Conservation (phyloP, 192 early-diverging fungal genomes). For the Paraglomus occultum region DNA sequence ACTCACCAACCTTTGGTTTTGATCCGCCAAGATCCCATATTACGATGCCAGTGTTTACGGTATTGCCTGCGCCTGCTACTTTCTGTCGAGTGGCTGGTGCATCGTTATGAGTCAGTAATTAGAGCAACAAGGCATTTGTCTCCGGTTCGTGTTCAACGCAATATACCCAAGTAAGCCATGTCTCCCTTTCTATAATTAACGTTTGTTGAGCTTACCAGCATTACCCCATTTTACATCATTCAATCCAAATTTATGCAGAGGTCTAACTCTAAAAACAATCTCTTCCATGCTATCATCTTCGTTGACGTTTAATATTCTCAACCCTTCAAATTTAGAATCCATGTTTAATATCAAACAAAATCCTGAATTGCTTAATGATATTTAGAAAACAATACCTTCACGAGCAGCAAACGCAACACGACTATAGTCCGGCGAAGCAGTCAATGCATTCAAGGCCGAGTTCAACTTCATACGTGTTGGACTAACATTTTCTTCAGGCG, state of each 20-base stretch:
- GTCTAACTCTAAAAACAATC: conserved; percentile 63
- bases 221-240: conserved; percentile 85
- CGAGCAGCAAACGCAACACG: conserved; percentile 65
- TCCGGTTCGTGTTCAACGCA: not conserved
- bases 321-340: conserved; percentile 42
- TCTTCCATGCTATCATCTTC: conserved; percentile 55
- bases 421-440: conserved; percentile 59
- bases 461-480: not conserved
- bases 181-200: not conserved
- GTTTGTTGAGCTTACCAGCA: conserved; percentile 39
- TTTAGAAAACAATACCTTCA: conserved; percentile 51
- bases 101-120: not conserved
- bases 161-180: not conserved
- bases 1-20: conserved; percentile 34
- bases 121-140: not conserved
- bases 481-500: too few relatives aligned
- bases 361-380: not conserved
- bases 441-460: conserved; percentile 43
- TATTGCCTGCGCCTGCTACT: conserved; percentile 66
- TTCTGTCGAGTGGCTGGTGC: conserved; percentile 38
- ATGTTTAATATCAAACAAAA: not conserved
- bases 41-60: conserved; percentile 57
- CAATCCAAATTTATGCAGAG: conserved; percentile 46
- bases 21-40: conserved; percentile 65
- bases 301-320: conserved; percentile 64